Conservation (phyloP, 148 eudicot genomes). For the Simmondsia chinensis region DNA sequence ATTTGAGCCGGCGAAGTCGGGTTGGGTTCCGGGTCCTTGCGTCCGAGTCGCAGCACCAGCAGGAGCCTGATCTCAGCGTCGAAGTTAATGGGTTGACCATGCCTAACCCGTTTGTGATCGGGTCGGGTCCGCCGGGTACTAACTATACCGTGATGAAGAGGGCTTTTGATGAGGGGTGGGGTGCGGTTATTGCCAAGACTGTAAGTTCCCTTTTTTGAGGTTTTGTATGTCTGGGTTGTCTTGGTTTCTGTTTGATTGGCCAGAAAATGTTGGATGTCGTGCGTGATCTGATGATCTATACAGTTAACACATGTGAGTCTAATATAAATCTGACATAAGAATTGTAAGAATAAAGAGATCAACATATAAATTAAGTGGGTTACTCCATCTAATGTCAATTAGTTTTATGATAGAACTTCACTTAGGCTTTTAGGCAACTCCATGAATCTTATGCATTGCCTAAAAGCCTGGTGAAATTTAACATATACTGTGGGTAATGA, state of each 20-base stretch:
- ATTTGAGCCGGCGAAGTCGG: slow-evolving; percentile 18
- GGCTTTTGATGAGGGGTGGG: slow-evolving; percentile 99
- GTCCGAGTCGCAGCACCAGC: slow-evolving; percentile 11
- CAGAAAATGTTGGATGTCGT: too few relatives aligned
- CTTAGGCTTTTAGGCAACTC: too few relatives aligned
- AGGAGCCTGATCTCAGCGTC: slow-evolving; percentile 77
- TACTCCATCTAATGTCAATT: too few relatives aligned
- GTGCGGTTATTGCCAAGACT: slow-evolving; percentile 95
- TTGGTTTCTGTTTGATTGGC: neutral
- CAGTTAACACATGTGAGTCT: too few relatives aligned
- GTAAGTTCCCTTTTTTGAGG: slow-evolving; percentile 20
- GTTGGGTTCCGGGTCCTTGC: slow-evolving; percentile 41
- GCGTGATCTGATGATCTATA: too few relatives aligned
- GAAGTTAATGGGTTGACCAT: slow-evolving; percentile 84
- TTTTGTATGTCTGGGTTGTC: neutral
- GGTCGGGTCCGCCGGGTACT: slow-evolving; percentile 99
- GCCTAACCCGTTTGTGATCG: slow-evolving; percentile 99
- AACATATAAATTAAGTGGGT: too few relatives aligned
- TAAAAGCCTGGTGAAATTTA: too few relatives aligned
- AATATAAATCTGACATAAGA: too few relatives aligned
- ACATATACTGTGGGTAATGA: too few relatives aligned
- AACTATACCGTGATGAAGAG: slow-evolving; percentile 92
- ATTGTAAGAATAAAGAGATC: too few relatives aligned
- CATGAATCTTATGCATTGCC: too few relatives aligned
- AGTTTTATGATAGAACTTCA: too few relatives aligned